These are phyloP conservation scores for Drechslerella coelobrocha DNA, from an alignment of 2,329 filamentous ascomycete species.

Conservation along the genomic window DNA sequence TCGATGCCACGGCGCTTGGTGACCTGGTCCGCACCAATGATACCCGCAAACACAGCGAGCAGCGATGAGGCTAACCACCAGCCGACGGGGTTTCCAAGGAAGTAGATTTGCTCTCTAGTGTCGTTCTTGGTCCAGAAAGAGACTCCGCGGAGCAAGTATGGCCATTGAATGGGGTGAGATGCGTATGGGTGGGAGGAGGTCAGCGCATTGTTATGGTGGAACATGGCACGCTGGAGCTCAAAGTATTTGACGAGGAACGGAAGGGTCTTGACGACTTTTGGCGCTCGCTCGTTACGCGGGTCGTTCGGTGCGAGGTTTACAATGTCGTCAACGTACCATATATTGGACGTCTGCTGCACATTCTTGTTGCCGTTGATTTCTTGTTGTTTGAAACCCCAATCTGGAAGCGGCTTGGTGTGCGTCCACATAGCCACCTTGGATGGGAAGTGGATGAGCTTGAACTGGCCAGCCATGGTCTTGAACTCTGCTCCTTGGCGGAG, in stretches of 20 bases:
- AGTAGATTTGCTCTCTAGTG: conserved; percentile 96
- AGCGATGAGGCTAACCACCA: conserved; percentile 97
- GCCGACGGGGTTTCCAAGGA: conserved; percentile 92
- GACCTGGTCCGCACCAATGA: conserved; percentile 89
- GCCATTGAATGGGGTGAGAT: conserved; percentile 95
- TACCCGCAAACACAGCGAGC: conserved; percentile 89
- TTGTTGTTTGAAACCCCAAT: conserved; percentile 96
- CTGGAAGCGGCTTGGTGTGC: conserved; percentile 89
- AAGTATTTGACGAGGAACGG: conserved; percentile 94
- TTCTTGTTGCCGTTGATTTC: conserved; percentile 99
- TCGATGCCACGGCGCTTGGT: conserved; percentile 92
- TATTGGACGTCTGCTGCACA: conserved; percentile 82
- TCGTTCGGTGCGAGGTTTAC: conserved; percentile 76
- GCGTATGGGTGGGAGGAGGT: conserved; percentile 97
- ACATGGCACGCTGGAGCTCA: conserved; percentile 97
- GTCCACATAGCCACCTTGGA: conserved; percentile 99
- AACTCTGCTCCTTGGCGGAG: conserved; percentile 83
- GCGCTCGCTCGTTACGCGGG: conserved; percentile 75
- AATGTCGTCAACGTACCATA: conserved; percentile 93
- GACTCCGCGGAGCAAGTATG: conserved; percentile 93
- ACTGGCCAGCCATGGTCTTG: conserved; percentile 87
- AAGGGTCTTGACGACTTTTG: conserved; percentile 79
- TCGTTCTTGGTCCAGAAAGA: conserved; percentile 99
- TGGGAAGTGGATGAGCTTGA: conserved; percentile 93
- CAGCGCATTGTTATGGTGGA: conserved; percentile 98